phyloP scores from a whole-genome alignment of 208 protist genomes.

The Leishmania mexicana region DNA sequence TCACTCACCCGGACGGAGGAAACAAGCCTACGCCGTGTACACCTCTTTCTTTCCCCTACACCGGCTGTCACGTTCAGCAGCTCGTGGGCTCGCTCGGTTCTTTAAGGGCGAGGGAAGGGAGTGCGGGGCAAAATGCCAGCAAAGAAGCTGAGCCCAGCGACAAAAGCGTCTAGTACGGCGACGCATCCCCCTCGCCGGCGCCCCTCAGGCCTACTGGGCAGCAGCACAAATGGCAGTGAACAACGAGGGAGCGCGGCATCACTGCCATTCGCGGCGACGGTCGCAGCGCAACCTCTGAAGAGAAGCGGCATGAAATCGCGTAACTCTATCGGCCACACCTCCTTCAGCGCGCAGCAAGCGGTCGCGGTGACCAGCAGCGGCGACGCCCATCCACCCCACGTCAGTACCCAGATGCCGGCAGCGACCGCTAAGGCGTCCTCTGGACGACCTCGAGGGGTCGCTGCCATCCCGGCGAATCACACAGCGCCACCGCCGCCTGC shows the following conservation, averaged over 20 bases:
- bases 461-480: neutral
- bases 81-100: neutral
- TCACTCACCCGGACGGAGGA: neutral
- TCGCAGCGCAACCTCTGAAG: neutral
- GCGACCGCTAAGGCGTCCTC: neutral
- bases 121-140: slow-evolving; percentile 8
- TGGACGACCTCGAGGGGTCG: neutral
- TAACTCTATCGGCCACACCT: neutral
- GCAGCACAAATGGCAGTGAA: slow-evolving; percentile 18
- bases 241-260: neutral
- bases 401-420: too few species aligned
- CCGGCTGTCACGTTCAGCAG: neutral
- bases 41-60: neutral
- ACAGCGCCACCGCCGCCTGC: neutral
- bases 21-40: neutral
- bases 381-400: neutral
- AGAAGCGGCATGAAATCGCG: neutral
- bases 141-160: slow-evolving; percentile 10
- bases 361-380: neutral
- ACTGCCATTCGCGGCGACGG: neutral
- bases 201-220: slow-evolving; percentile 6
- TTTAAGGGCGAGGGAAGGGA: neutral
- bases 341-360: neutral
- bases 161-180: neutral
- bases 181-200: slow-evolving; percentile 5